Evolutionary conservation across 352 stramenopile species (phyloP).

Genomic region (Thraustotheca clavata): DNA sequence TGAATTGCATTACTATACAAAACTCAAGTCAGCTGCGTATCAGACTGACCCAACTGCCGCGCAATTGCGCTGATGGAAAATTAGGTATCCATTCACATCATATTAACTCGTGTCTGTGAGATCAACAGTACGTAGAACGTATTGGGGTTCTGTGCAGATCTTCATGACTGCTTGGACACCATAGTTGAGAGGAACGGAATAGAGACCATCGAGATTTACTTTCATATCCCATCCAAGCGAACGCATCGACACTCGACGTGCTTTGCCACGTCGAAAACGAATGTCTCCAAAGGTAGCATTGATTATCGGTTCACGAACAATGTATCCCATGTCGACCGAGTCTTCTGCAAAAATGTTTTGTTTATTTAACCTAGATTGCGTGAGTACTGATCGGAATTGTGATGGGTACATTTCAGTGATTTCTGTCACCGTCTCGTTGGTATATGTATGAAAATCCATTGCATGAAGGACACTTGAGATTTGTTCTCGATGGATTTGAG

Average conservation of each 20-base stretch:
- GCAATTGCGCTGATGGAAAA: too few species aligned
- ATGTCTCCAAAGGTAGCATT: conserved; percentile 87
- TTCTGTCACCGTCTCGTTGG: conserved; percentile 81
- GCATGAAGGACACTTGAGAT: conserved; percentile 71
- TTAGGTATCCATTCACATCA: neutral
- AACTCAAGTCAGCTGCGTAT: too few species aligned
- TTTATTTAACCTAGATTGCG: conserved; percentile 62
- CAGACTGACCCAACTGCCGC: too few species aligned
- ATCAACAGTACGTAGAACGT: conserved; percentile 75
- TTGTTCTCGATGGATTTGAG: conserved; percentile 79
- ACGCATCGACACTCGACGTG: conserved; percentile 76
- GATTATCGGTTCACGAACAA: conserved; percentile 83
- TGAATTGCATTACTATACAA: too few species aligned
- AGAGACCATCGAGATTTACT: conserved; percentile 81
- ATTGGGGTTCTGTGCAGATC: conserved; percentile 79
- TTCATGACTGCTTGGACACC: conserved; percentile 87
- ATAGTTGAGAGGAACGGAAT: conserved; percentile 82
- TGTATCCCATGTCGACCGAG: conserved; percentile 79
- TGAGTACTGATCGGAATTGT: neutral
- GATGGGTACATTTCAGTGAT: conserved; percentile 67
- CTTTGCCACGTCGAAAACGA: conserved; percentile 77
- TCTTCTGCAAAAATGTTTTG: conserved; percentile 77
- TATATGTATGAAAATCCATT: conserved; percentile 78
- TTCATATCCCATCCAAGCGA: conserved; percentile 87
- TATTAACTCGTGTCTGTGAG: conserved; percentile 32